Evolutionary conservation across 2,329 filamentous ascomycete species (phyloP).

Genomic region (Alternaria rosae): DNA sequence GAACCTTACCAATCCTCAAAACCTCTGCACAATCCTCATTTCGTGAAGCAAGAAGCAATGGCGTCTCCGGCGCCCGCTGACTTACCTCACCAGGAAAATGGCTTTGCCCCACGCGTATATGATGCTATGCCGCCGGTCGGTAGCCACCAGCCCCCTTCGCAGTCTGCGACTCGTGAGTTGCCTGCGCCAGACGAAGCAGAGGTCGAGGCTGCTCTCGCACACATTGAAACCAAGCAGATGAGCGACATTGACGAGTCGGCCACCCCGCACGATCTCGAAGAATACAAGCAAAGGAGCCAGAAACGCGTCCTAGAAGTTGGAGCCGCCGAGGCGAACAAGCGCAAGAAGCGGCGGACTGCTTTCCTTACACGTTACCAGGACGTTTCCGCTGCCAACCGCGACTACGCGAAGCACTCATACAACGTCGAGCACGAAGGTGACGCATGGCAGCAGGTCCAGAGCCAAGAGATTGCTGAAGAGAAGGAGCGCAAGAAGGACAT

Average conservation of each 20-base stretch:
- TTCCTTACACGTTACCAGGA: conserved; percentile 64
- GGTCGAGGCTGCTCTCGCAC: conserved; percentile 70
- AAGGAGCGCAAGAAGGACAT: conserved; percentile 99
- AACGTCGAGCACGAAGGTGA: conserved; percentile 78
- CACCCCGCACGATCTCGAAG: conserved; percentile 61
- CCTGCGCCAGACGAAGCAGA: conserved; percentile 64
- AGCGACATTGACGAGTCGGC: conserved; percentile 64
- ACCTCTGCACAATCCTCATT: conserved; percentile 31
- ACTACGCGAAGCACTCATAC: conserved; percentile 77
- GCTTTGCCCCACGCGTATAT: conserved; percentile 26
- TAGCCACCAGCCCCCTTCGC: conserved; percentile 23
- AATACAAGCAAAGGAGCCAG: conserved; percentile 61
- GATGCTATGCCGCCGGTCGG: conserved; percentile 35
- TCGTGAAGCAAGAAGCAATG: conserved; percentile 46
- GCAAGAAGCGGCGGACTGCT: conserved; percentile 69
- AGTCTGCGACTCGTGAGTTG: conserved; percentile 36
- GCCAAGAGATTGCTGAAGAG: conserved; percentile 88
- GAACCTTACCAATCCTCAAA: conserved; percentile 32
- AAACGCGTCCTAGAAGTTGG: conserved; percentile 76
- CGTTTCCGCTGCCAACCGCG: conserved; percentile 71
- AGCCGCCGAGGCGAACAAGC: conserved; percentile 67
- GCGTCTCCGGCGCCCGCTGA: conserved; percentile 41
- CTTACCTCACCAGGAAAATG: conserved; percentile 27
- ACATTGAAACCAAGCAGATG: conserved; percentile 64
- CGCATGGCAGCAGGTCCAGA: conserved; percentile 85